Base-by-base conservation (phyloP, 2,329 filamentous ascomycete species). In the Chalaropsis thielavioides region DNA sequence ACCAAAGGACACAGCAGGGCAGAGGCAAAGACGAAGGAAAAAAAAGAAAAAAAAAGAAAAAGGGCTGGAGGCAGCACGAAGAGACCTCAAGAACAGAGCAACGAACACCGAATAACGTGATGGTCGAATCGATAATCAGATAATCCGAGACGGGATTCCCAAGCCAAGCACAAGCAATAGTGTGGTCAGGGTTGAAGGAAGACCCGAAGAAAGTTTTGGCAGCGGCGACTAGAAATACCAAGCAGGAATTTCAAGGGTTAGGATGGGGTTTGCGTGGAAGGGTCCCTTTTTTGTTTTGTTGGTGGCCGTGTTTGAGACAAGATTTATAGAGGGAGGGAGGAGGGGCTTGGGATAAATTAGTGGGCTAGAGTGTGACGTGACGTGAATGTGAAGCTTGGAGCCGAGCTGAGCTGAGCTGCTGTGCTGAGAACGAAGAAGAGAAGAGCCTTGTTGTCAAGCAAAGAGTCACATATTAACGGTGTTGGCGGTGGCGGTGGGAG, bases 381-480 rank as follows among this genome's bases (percentile, higher is more conserved):
- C n/a, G 13, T 22, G 15, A 24, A 54, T 54, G 10, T 46, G 44
- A 46, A 19, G 22, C 11, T 46, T 46, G 44, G 11, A 46, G 44
- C 46, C 31, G 46, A 15, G 10, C 10, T 43, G 19, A 22, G 17
- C 19, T 41, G 19, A 27, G 58, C 58, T 60, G 31, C 27, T 13
- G 72, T 54, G 63, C 62, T 60, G 61, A 63, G 61, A 58, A 46
- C 38, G 49, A 38, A 62, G 60, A 64, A 63, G 31, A 59, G 63
- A 65, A 63, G 56, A 62, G 38, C 43, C 62, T 35, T 40, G 17
- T 38, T 38, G 62, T 66, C 51, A 65, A 62, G 44, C 62, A 56
- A 61, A 64, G 63, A 62, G 60, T 67, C 62, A 67, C 65, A 67
- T 67, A 60, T 63, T 67, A 67, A 62, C 65, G 65, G 46, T 64